phyloP scores from a whole-genome alignment of 225 moss, liverwort and hornwort species.

The Ulota crispa region DNA sequence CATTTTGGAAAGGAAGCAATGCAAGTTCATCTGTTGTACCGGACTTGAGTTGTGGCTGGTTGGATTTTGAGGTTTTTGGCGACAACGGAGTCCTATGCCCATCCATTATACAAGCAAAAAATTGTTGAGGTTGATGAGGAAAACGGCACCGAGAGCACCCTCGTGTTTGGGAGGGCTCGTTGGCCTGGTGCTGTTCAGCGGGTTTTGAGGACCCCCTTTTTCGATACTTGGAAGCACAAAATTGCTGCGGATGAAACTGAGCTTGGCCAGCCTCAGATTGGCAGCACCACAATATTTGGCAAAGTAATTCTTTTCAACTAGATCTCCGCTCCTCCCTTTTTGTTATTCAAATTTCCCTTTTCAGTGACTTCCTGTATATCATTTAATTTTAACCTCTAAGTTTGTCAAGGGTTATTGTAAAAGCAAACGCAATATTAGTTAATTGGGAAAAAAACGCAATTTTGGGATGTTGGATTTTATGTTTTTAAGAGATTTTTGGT shows the following conservation, averaged over 20 bases:
- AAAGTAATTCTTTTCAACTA: constrained; percentile 25
- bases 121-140: constrained; percentile 45
- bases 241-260: constrained; percentile 56
- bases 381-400: not conserved
- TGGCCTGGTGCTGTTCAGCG: constrained; percentile 77
- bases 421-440: too few species aligned
- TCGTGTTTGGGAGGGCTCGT: constrained; percentile 76
- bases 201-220: constrained; percentile 64
- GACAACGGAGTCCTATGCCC: constrained; percentile 75
- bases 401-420: too few species aligned
- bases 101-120: constrained; percentile 80
- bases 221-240: constrained; percentile 74
- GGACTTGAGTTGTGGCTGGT: not conserved
- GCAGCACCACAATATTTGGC: constrained; percentile 66
- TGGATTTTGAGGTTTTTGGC: constrained; percentile 70
- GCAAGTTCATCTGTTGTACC: not conserved
- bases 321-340: not conserved
- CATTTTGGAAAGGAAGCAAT: not conserved
- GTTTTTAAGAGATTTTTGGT: too few species aligned
- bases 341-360: not conserved
- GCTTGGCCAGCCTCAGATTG: constrained; percentile 59
- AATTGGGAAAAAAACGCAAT: too few species aligned
- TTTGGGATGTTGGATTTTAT: too few species aligned
- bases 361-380: not conserved
- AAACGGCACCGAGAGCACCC: constrained; percentile 72